Percentiles rank a stretch among this genome's conserved stretches.
These are phyloP conservation scores for Citrus medica DNA, from an alignment of 345 rosid species.

Conservation along the genomic window DNA sequence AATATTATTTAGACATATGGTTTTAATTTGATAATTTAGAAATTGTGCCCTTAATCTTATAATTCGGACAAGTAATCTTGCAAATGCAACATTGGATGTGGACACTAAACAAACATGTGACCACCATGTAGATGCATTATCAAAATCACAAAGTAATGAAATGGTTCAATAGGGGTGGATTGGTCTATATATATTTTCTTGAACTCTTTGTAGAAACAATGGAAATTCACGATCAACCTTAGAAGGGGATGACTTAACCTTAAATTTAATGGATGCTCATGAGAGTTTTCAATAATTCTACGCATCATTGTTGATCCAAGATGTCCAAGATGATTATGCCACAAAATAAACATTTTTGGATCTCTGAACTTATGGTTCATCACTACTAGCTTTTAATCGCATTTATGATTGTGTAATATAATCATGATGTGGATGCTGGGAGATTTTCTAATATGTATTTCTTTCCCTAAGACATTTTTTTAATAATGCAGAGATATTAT, in stretches of 20 bases:
- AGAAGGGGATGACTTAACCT: background rate
- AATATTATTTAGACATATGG: no score
- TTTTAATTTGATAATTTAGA: no score
- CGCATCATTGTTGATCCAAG: background rate
- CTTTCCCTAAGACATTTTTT: background rate
- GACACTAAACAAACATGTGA: conserved; percentile 11
- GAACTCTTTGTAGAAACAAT: background rate
- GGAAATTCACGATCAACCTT: background rate
- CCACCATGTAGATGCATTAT: background rate
- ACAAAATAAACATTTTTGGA: background rate
- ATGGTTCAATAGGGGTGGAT: background rate
- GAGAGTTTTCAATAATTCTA: background rate
- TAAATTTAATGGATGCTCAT: background rate
- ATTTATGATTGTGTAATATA: no score
- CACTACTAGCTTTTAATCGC: no score
- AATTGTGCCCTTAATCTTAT: no score
- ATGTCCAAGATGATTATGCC: background rate
- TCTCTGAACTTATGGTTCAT: background rate
- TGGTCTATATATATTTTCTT: background rate
- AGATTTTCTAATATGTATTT: background rate
- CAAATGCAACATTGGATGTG: background rate
- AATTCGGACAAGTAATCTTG: background rate
- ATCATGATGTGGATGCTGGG: no score
- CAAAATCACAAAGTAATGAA: background rate
- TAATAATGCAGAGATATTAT: no score